These are phyloP conservation scores for Alternaria panax DNA, from an alignment of 2,329 filamentous ascomycete genomes.

Conservation along the genomic window DNA sequence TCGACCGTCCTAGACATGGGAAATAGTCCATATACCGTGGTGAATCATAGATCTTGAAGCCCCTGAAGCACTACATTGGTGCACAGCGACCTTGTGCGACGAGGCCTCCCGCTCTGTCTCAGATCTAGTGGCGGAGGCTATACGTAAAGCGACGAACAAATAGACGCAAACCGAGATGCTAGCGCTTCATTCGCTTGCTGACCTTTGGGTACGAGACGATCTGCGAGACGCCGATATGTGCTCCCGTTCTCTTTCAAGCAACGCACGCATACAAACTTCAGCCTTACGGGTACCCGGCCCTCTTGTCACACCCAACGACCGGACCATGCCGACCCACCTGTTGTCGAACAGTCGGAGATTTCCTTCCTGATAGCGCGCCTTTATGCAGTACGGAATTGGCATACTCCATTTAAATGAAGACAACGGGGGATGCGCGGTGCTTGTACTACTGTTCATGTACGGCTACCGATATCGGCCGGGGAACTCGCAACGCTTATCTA, in stretches of 20 bases:
- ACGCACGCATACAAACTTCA: constrained; percentile 16
- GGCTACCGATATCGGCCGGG: constrained; percentile 37
- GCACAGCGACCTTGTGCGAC: constrained; percentile 14
- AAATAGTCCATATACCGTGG: neutral
- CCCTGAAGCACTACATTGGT: neutral
- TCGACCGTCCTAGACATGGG: neutral
- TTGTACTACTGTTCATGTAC: constrained; percentile 17
- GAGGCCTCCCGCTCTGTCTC: constrained; percentile 24
- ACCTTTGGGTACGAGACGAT: constrained; percentile 9
- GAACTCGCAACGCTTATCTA: constrained; percentile 21
- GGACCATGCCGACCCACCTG: constrained; percentile 19
- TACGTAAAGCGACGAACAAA: constrained; percentile 10
- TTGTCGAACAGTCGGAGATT: constrained; percentile 22
- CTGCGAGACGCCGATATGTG: constrained; percentile 4
- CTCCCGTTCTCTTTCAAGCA: constrained; percentile 6
- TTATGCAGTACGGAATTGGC: neutral
- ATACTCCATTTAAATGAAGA: neutral
- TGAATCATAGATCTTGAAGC: neutral
- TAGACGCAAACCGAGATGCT: neutral
- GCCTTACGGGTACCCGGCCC: constrained; percentile 20
- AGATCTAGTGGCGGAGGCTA: constrained; percentile 23
- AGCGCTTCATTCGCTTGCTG: constrained; percentile 6
- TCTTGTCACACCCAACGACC: constrained; percentile 23
- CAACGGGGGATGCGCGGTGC: constrained; percentile 7
- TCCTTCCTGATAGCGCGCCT: constrained; percentile 8